These are phyloP conservation scores for Ottelia alismoides DNA, from an alignment of 106 monocot species.

Conservation along the genomic window DNA sequence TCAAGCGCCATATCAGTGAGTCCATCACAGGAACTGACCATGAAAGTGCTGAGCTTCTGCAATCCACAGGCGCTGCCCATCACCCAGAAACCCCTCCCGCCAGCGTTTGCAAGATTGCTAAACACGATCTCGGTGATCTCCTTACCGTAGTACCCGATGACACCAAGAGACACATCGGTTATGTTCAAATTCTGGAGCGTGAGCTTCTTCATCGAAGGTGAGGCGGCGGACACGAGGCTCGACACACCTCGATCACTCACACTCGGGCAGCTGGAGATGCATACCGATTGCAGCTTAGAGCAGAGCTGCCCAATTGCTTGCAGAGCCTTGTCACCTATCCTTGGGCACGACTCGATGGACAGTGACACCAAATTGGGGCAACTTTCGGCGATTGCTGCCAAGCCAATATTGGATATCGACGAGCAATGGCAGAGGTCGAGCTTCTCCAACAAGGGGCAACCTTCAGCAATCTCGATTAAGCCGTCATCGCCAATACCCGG, in stretches of 20 bases:
- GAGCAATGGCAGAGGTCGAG: conserved; percentile 61
- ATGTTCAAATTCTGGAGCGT: conserved; percentile 51
- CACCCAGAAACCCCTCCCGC: conserved; percentile 83
- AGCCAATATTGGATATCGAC: conserved; percentile 48
- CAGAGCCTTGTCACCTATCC: conserved; percentile 44
- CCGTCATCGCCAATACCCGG: conserved; percentile 49
- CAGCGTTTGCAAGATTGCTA: conserved; percentile 31
- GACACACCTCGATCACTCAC: conserved; percentile 64
- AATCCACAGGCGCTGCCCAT: conserved; percentile 69
- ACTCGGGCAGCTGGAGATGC: conserved; percentile 39
- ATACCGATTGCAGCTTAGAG: conserved; percentile 38
- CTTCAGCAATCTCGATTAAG: conserved; percentile 43
- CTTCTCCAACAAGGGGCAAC: conserved; percentile 68
- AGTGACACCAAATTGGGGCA: conserved; percentile 59
- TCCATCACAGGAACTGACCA: conserved; percentile 38
- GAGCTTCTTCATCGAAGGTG: conserved; percentile 39
- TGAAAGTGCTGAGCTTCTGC: conserved; percentile 35
- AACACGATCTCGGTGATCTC: conserved; percentile 35
- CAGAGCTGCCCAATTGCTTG: conserved; percentile 44
- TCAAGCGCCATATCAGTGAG: conserved; percentile 56
- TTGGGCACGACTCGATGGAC: conserved; percentile 36
- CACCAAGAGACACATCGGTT: conserved; percentile 47
- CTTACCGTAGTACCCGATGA: conserved; percentile 70
- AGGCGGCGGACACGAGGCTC: conserved; percentile 41
- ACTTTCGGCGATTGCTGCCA: conserved; percentile 49